Evolutionary conservation across 495 filamentous ascomycete genomes (phyloP).

Genomic region (Talaromyces liani): DNA sequence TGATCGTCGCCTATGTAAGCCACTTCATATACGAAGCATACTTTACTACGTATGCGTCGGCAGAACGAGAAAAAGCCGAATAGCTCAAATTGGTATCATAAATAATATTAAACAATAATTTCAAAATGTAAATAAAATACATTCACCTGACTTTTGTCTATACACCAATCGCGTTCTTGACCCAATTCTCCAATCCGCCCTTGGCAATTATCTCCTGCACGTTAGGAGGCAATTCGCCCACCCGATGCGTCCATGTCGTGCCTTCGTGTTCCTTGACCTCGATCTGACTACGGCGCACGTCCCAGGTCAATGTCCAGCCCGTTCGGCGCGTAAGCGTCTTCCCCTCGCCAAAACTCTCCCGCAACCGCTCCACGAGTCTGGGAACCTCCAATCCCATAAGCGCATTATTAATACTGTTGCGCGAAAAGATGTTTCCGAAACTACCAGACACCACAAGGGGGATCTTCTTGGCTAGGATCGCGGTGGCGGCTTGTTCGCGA

Average conservation of each 20-base stretch:
- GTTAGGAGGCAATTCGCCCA: slow-evolving; percentile 79
- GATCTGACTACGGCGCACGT: slow-evolving; percentile 65
- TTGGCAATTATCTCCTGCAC: slow-evolving; percentile 86
- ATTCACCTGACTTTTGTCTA: neutral
- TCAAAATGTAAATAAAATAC: neutral
- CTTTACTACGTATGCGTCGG: no score
- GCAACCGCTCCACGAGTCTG: slow-evolving; percentile 51
- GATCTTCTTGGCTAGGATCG: slow-evolving; percentile 69
- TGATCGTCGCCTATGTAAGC: neutral
- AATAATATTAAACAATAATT: neutral
- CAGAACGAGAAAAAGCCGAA: neutral
- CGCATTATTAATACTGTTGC: slow-evolving; percentile 80
- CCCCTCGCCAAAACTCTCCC: slow-evolving; percentile 39
- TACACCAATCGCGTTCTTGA: slow-evolving; percentile 54
- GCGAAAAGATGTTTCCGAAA: slow-evolving; percentile 71
- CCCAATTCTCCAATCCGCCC: slow-evolving; percentile 71
- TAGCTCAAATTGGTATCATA: slow-evolving; percentile 3
- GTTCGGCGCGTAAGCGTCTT: slow-evolving; percentile 71
- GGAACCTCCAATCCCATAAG: slow-evolving; percentile 73
- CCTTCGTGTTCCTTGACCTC: slow-evolving; percentile 57
- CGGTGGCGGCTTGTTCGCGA: slow-evolving; percentile 73
- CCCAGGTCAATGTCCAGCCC: slow-evolving; percentile 85
- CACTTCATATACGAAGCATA: neutral
- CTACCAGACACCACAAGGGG: slow-evolving; percentile 66
- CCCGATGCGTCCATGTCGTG: slow-evolving; percentile 65